Evolutionary conservation across 2,329 filamentous ascomycete species (phyloP).

Genomic region (Alternaria triticina): DNA sequence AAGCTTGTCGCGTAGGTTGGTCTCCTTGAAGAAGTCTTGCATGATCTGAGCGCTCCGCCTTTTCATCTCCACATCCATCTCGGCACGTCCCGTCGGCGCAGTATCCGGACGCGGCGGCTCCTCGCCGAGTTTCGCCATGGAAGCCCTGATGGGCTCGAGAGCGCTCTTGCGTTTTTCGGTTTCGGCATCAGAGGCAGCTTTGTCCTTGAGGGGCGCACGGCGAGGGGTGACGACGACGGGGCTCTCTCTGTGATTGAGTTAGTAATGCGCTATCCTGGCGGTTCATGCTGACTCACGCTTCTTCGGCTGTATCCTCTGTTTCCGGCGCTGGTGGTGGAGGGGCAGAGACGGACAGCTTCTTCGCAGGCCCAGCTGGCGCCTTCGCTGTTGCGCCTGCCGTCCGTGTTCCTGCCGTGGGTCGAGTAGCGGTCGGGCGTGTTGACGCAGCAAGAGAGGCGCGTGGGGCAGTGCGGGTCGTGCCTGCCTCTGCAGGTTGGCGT

Average conservation of each 20-base stretch:
- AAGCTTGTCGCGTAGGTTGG: conserved; percentile 43
- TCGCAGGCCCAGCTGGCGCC: conserved; percentile 32
- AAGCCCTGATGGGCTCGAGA: conserved; percentile 37
- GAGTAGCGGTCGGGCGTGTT: conserved; percentile 29
- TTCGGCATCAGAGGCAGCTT: conserved; percentile 46
- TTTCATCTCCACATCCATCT: conserved; percentile 41
- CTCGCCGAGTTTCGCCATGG: conserved; percentile 39
- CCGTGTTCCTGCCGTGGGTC: conserved; percentile 29
- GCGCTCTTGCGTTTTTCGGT: conserved; percentile 35
- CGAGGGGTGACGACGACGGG: conserved; percentile 31
- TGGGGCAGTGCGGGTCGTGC: conserved; percentile 31
- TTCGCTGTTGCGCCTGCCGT: conserved; percentile 27
- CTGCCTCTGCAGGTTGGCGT: conserved; percentile 32
- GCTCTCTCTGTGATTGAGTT: conserved; percentile 19
- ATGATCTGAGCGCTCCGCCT: conserved; percentile 44
- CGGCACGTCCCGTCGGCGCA: conserved; percentile 39
- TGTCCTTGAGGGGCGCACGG: conserved; percentile 38
- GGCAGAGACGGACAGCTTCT: conserved; percentile 37
- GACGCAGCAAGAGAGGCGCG: conserved; percentile 38
- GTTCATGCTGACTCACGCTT: conserved; percentile 2
- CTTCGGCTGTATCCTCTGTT: conserved; percentile 9
- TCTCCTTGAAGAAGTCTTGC: conserved; percentile 50
- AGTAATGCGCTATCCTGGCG: not conserved
- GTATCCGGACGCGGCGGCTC: conserved; percentile 39
- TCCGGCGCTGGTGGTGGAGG: conserved; percentile 13